phyloP scores from a whole-genome alignment of 2,329 filamentous ascomycete genomes.

The Penicillium sp. region DNA sequence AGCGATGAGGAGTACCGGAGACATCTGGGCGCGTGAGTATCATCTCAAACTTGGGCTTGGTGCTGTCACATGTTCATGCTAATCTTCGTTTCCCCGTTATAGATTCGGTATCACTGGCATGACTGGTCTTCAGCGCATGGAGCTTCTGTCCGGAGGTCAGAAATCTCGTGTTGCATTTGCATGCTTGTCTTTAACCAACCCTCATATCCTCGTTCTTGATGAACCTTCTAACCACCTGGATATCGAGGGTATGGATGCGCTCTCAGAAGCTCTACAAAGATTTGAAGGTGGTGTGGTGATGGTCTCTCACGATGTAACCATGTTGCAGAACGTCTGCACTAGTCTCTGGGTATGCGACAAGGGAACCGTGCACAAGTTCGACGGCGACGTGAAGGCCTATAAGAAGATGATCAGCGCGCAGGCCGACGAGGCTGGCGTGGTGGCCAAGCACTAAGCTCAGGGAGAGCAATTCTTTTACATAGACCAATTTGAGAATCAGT shows the following conservation, averaged over 20 bases:
- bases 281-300: constrained; percentile 96
- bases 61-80: neutral
- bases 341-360: constrained; percentile 95
- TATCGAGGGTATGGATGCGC: constrained; percentile 98
- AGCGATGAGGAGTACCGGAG: constrained; percentile 96
- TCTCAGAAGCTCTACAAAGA: constrained; percentile 75
- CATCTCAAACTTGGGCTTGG: neutral
- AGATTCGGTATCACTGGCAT: constrained; percentile 78
- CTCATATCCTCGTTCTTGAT: constrained; percentile 95
- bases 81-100: constrained; percentile 10
- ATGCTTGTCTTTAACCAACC: constrained; percentile 88
- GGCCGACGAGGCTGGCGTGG: constrained; percentile 83
- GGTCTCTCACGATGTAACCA: constrained; percentile 98
- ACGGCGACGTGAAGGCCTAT: constrained; percentile 91
- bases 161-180: constrained; percentile 98
- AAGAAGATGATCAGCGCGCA: constrained; percentile 94
- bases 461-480: constrained; percentile 4
- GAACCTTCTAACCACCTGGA: constrained; percentile 98
- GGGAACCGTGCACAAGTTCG: constrained; percentile 93
- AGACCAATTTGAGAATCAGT: too few relatives aligned
- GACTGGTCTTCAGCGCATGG: constrained; percentile 96
- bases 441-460: constrained; percentile 33
- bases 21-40: constrained; percentile 81
- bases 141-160: constrained; percentile 87
- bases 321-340: constrained; percentile 93